phyloP scores from a whole-genome alignment of 2,329 filamentous ascomycete genomes.

The Botryosphaeria dothidea region DNA sequence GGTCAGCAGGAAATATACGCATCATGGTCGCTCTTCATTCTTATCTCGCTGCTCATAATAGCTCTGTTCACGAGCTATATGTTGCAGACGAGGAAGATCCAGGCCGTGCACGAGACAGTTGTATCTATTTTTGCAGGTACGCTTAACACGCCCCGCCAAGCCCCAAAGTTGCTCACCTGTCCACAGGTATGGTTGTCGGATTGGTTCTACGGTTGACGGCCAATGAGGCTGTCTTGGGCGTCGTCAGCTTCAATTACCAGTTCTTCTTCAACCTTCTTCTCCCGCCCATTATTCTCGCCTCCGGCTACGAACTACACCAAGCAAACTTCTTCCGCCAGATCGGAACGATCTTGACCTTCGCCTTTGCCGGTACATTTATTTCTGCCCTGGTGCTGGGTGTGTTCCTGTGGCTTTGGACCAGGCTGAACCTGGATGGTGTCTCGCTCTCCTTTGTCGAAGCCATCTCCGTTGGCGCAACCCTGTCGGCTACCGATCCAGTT shows the following conservation, averaged over 20 bases:
- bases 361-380: constrained; percentile 94
- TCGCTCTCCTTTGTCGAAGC: constrained; percentile 91
- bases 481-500: constrained; percentile 95
- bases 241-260: constrained; percentile 96
- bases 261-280: constrained; percentile 99
- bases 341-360: constrained; percentile 94
- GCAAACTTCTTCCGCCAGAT: constrained; percentile 99
- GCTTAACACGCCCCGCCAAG: constrained; percentile 7
- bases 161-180: constrained; percentile 22
- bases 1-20: constrained; percentile 92
- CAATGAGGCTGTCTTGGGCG: constrained; percentile 80
- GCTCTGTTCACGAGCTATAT: constrained; percentile 98
- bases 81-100: constrained; percentile 93
- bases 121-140: constrained; percentile 95
- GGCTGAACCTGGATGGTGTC: constrained; percentile 81
- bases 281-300: constrained; percentile 96
- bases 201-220: constrained; percentile 81
- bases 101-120: constrained; percentile 96
- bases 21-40: constrained; percentile 96
- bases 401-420: constrained; percentile 85
- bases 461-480: constrained; percentile 91
- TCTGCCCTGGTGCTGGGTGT: constrained; percentile 92
- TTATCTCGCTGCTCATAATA: constrained; percentile 89
- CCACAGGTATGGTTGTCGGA: constrained; percentile 87
- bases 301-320: constrained; percentile 95